Base-by-base conservation (phyloP, 768 basidiomycete genomes). In the Russula ochroleuca region DNA sequence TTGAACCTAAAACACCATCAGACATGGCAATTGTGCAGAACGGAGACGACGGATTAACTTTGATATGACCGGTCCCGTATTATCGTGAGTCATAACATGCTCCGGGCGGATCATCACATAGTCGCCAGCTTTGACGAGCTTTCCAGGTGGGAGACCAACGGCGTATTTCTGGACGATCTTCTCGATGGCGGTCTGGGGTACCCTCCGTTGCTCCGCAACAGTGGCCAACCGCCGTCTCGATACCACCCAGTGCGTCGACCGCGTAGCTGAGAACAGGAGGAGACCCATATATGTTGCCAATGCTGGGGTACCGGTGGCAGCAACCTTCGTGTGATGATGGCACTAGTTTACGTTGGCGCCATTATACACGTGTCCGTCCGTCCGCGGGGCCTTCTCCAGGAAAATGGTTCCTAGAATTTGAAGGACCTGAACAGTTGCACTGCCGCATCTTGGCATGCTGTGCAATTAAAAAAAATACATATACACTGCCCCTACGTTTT, bases 101-200 rank as follows among this genome's bases (percentile, higher is more conserved):
- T 98, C 88, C 25, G 97, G 97, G 47, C 86, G 85, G 77, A 99
- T 97, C 95, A 98, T 99, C 43, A 98, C 94, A 85, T 98, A 98
- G 86, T 99, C 97, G 15, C 96, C 97, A 41, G 94, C 92, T 69
- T 85, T 86, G 68, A 98, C 91, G 17, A 80, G 78, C 73, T 88
- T 92, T 49, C 88, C 89, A 57, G 80, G 75, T 2, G 92, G 86
- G 1, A 94, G 79, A 55, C 87, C 94, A n/a, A 98, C 92, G 0
- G 97, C 87, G 78, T 98, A 96, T 73, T 88, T 91, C 75, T 98
- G 95, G 0, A 99, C 95, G 66, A 99, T 89, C 79, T 99, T 98
- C 76, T 99, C 96, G 71, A 98, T 91, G 70, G 92, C 78, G 0
- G 94, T 97, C 75, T 98, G 97, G 7, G 91, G 86, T 14, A 78